Conservation (phyloP, 306 rosid species). For the Quercus dentata region DNA sequence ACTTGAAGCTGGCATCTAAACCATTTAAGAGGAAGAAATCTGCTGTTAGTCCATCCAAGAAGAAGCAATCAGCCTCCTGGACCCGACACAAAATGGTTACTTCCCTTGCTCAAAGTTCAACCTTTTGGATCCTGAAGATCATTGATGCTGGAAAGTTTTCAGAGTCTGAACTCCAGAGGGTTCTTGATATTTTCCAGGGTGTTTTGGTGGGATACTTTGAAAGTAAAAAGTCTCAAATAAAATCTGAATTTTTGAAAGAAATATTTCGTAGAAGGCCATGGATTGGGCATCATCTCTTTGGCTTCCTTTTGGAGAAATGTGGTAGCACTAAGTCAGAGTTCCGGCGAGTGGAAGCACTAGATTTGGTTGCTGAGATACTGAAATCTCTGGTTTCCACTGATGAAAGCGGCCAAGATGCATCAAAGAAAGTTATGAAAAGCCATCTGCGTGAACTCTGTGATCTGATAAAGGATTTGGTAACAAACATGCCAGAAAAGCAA, state of each 20-base stretch:
- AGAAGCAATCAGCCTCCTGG: conserved; percentile 58
- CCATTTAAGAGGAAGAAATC: conserved; percentile 69
- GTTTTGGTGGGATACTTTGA: conserved; percentile 57
- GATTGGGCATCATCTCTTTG: conserved; percentile 67
- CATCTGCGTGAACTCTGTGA: conserved; percentile 46
- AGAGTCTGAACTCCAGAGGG: conserved; percentile 45
- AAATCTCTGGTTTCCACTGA: conserved; percentile 42
- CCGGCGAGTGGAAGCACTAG: conserved; percentile 77
- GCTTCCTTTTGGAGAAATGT: conserved; percentile 67
- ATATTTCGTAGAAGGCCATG: conserved; percentile 70
- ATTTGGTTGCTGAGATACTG: conserved; percentile 58
- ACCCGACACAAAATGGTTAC: conserved; percentile 67
- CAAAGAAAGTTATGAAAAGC: conserved; percentile 42
- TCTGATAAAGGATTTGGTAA: conserved; percentile 60
- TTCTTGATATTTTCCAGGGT: conserved; percentile 51
- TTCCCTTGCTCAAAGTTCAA: conserved; percentile 72
- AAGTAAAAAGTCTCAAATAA: conserved; percentile 74
- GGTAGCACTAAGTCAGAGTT: conserved; percentile 66
- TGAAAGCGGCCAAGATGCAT: conserved; percentile 35
- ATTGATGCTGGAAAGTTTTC: conserved; percentile 62
- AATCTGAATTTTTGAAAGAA: conserved; percentile 73
- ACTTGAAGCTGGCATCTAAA: conserved; percentile 78
- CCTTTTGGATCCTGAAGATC: conserved; percentile 84
- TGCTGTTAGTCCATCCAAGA: conserved; percentile 45
- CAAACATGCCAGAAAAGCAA: conserved; percentile 61